Evolutionary conservation across 441 rosid species (phyloP).

Genomic region (Aleurites moluccanus): DNA sequence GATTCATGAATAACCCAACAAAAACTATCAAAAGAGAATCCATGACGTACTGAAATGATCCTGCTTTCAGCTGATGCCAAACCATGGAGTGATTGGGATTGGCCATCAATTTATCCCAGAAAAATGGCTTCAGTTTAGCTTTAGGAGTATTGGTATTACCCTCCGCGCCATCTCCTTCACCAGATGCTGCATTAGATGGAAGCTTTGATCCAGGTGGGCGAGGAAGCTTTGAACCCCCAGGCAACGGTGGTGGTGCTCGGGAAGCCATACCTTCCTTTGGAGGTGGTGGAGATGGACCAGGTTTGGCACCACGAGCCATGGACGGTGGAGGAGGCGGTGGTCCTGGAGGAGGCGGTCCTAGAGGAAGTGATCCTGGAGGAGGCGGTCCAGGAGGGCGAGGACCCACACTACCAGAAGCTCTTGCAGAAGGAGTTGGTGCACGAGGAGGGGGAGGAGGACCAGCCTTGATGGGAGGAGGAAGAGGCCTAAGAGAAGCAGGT

Average conservation of each 20-base stretch:
- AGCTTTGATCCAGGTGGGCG: slow-evolving; percentile 56
- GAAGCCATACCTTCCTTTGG: slow-evolving; percentile 43
- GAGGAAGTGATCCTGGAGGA: slow-evolving; percentile 48
- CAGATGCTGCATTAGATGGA: slow-evolving; percentile 29
- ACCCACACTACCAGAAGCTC: slow-evolving; percentile 24
- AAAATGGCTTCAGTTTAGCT: slow-evolving; percentile 91
- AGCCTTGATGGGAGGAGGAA: slow-evolving; percentile 33
- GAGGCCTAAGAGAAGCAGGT: slow-evolving; percentile 55
- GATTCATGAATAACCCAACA: neutral
- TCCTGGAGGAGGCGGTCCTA: too few species aligned
- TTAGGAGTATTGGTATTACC: slow-evolving; percentile 55
- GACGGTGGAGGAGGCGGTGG: slow-evolving; percentile 41
- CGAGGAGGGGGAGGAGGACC: slow-evolving; percentile 46
- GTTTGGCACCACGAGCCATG: slow-evolving; percentile 17
- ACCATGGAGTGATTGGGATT: slow-evolving; percentile 92
- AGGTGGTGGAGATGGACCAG: slow-evolving; percentile 48
- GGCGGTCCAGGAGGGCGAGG: slow-evolving; percentile 47
- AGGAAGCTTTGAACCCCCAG: slow-evolving; percentile 49
- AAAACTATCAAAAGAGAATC: neutral
- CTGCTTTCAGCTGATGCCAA: slow-evolving; percentile 91
- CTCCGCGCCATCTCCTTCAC: slow-evolving; percentile 35
- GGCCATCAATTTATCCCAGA: slow-evolving; percentile 96
- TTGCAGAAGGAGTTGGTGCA: slow-evolving; percentile 39
- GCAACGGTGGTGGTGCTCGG: slow-evolving; percentile 65
- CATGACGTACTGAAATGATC: slow-evolving; percentile 90